phyloP scores from a whole-genome alignment of 345 rosid genomes.

The Reutealis trisperma region DNA sequence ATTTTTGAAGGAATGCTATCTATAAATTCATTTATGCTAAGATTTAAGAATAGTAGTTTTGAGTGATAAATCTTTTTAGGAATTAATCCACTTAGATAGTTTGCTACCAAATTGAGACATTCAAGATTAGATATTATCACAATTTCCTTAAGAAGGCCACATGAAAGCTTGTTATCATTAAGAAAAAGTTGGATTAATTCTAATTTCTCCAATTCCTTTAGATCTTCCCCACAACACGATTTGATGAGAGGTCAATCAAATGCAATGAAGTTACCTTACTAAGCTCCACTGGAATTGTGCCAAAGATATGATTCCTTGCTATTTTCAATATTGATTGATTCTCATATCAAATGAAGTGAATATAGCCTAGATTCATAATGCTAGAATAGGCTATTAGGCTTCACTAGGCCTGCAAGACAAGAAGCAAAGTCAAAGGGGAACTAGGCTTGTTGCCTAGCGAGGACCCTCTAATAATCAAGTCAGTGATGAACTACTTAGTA shows the following conservation, averaged over 20 bases:
- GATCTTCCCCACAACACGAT: background rate
- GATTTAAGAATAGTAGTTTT: background rate
- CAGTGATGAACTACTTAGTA: too few species aligned
- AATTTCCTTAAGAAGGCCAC: background rate
- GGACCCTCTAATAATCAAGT: too few species aligned
- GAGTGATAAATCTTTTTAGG: background rate
- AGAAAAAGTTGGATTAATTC: background rate
- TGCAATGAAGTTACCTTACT: background rate
- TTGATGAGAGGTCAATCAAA: background rate
- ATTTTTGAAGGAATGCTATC: background rate
- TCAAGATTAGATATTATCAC: background rate
- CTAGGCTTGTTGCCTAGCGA: too few species aligned
- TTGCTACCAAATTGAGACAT: background rate
- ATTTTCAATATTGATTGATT: background rate
- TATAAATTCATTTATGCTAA: constrained; percentile 16
- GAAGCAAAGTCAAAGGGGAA: too few species aligned
- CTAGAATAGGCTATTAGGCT: too few species aligned
- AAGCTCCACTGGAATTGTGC: background rate
- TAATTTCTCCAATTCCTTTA: background rate
- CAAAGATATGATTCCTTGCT: background rate
- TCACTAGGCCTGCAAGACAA: too few species aligned
- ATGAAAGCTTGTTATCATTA: background rate
- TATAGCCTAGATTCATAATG: too few species aligned
- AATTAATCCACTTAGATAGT: background rate
- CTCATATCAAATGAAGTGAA: too few species aligned